Evolutionary conservation across 257 asterid species (phyloP).

Genomic region (Ocimum tenuiflorum): DNA sequence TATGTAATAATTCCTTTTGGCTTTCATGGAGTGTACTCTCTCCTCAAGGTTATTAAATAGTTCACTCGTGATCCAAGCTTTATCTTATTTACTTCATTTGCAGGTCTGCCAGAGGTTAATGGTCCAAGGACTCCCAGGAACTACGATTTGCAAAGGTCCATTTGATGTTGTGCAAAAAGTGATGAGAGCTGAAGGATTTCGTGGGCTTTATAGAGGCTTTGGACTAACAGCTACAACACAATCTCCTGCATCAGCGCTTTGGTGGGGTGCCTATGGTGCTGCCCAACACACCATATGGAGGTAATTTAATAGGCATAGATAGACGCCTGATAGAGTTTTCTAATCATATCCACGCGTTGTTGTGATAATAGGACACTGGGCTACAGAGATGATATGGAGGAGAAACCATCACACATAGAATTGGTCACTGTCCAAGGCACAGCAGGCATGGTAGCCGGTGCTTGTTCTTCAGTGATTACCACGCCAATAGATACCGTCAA

Average conservation of each 20-base stretch:
- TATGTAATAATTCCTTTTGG: background rate
- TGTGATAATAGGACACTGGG: slow-evolving; percentile 50
- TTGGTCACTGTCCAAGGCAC: slow-evolving; percentile 78
- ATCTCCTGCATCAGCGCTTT: slow-evolving; percentile 88
- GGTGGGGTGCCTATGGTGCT: slow-evolving; percentile 96
- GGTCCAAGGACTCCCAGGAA: slow-evolving; percentile 96
- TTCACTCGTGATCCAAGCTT: background rate
- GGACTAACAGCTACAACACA: slow-evolving; percentile 71
- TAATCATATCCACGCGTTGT: background rate
- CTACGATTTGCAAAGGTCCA: slow-evolving; percentile 61
- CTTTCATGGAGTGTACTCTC: background rate
- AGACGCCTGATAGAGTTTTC: background rate
- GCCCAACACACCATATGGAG: slow-evolving; percentile 86
- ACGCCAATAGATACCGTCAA: slow-evolving; percentile 82
- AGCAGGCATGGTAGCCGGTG: slow-evolving; percentile 84
- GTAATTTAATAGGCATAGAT: slow-evolving; percentile 28
- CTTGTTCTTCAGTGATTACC: slow-evolving; percentile 70
- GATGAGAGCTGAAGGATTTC: slow-evolving; percentile 57
- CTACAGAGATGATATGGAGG: slow-evolving; percentile 44
- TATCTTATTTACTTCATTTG: background rate
- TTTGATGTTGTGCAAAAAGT: slow-evolving; percentile 60
- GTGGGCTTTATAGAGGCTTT: slow-evolving; percentile 87
- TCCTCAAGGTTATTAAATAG: background rate
- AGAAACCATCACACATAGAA: slow-evolving; percentile 65
- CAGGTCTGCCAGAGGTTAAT: slow-evolving; percentile 81